Percentiles rank a stretch among this genome's conserved stretches.
Evolutionary conservation across 306 rosid genomes (phyloP).

Genomic region (Glycine latifolia): DNA sequence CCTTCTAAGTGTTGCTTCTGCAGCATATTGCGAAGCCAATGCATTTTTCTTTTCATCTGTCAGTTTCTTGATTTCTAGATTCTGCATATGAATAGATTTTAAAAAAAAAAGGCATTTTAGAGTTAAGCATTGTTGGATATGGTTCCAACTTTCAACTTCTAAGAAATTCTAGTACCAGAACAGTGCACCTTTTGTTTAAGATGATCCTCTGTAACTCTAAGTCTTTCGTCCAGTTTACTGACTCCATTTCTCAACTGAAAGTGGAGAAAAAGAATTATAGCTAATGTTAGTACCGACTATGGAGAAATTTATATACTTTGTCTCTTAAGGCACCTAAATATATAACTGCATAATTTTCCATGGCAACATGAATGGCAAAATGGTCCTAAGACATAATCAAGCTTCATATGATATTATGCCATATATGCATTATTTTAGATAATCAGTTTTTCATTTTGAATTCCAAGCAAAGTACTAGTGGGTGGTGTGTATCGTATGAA

Average conservation of each 20-base stretch:
- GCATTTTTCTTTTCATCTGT: slow-evolving; percentile 78
- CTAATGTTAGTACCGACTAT: not conserved
- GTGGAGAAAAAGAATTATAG: not conserved
- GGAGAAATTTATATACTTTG: not conserved
- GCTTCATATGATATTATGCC: not conserved
- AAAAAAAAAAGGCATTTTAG: slow-evolving; percentile 38
- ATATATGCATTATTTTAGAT: not conserved
- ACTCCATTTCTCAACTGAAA: slow-evolving; percentile 70
- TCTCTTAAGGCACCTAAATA: not conserved
- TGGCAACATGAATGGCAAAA: slow-evolving; percentile 18
- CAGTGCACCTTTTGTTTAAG: slow-evolving; percentile 75
- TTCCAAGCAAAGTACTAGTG: slow-evolving; percentile 8
- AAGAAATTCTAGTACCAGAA: slow-evolving; percentile 31
- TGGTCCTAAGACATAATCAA: not conserved
- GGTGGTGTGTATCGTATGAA: not conserved
- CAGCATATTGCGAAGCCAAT: slow-evolving; percentile 84
- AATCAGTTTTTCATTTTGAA: slow-evolving; percentile 1
- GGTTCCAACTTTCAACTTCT: slow-evolving; percentile 40
- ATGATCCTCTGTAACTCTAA: slow-evolving; percentile 60
- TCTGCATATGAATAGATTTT: slow-evolving; percentile 60
- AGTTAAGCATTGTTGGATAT: slow-evolving; percentile 10
- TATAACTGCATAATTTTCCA: not conserved
- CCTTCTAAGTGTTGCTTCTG: slow-evolving; percentile 88
- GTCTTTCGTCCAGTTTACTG: slow-evolving; percentile 66
- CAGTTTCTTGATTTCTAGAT: slow-evolving; percentile 78